Conservation (phyloP, 2,329 filamentous ascomycete genomes). For the Hyphodiscus sp. region DNA sequence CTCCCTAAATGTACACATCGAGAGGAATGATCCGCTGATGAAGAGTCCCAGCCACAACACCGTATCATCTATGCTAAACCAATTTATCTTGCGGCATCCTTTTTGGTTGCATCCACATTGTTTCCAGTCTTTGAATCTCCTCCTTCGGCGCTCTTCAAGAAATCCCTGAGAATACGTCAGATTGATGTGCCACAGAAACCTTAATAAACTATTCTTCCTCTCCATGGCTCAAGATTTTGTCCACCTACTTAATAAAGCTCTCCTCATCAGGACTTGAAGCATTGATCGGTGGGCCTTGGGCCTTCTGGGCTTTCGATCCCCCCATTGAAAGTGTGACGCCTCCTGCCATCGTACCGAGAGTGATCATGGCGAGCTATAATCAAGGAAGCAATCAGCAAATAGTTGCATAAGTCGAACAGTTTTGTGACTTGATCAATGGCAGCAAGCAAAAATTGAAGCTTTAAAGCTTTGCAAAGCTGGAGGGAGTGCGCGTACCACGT, state of each 20-base stretch:
- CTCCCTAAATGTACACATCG: slow-evolving; percentile 3
- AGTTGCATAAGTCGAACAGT: not conserved
- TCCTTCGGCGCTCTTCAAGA: slow-evolving; percentile 19
- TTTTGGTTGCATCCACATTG: not conserved
- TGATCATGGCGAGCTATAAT: slow-evolving; percentile 28
- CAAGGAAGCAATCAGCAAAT: slow-evolving; percentile 9
- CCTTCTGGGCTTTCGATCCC: slow-evolving; percentile 24
- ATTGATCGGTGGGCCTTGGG: slow-evolving; percentile 29
- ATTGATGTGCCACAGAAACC: not conserved
- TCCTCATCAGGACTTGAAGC: slow-evolving; percentile 31
- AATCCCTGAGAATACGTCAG: slow-evolving; percentile 20
- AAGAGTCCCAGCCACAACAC: not conserved
- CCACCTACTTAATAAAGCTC: slow-evolving; percentile 31
- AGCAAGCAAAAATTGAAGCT: slow-evolving; percentile 8
- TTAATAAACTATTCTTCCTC: not conserved
- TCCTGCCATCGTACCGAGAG: slow-evolving; percentile 22
- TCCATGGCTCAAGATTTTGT: not conserved
- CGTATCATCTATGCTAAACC: not conserved
- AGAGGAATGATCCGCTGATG: not conserved
- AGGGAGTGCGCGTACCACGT: slow-evolving; percentile 21
- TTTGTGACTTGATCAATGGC: slow-evolving; percentile 7
- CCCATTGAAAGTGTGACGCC: slow-evolving; percentile 14
- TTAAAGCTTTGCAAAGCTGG: slow-evolving; percentile 5
- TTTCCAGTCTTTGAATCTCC: slow-evolving; percentile 12
- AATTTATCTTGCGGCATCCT: not conserved